phyloP scores from a whole-genome alignment of 768 basidiomycete species.

The Sarcodon sp. region DNA sequence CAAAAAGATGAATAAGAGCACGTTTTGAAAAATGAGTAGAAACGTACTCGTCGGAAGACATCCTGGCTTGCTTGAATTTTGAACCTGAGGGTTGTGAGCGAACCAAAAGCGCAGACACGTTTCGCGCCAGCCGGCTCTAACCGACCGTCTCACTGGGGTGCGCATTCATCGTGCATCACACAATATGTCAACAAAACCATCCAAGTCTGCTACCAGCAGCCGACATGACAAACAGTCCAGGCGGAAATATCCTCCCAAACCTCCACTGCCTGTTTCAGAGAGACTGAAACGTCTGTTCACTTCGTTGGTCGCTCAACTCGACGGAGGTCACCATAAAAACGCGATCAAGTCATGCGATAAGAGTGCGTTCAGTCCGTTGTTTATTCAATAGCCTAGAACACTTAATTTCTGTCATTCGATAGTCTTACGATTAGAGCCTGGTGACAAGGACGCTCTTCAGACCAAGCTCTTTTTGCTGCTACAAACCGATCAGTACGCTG shows the following conservation, averaged over 20 bases:
- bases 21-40: not conserved
- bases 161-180: too few species aligned
- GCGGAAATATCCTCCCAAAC: conserved; percentile 16
- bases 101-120: too few species aligned
- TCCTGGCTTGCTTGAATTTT: not conserved
- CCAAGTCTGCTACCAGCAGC: not conserved
- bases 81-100: conserved; percentile 1
- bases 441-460: conserved; percentile 59
- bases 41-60: not conserved
- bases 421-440: conserved; percentile 65
- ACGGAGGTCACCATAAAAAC: conserved; percentile 77
- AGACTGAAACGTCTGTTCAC: conserved; percentile 51
- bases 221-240: conserved; percentile 3
- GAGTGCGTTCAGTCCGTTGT: conserved; percentile 36
- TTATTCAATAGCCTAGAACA: not conserved
- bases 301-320: conserved; percentile 77
- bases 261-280: conserved; percentile 18
- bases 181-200: not conserved
- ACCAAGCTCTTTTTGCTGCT: conserved; percentile 82
- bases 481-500: conserved; percentile 72
- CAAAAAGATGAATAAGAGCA: not conserved
- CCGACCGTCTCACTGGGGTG: too few species aligned
- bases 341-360: conserved; percentile 90
- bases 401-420: not conserved
- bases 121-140: too few species aligned